phyloP scores from a whole-genome alignment of 441 rosid species.

The Gossypium schwendimanii region DNA sequence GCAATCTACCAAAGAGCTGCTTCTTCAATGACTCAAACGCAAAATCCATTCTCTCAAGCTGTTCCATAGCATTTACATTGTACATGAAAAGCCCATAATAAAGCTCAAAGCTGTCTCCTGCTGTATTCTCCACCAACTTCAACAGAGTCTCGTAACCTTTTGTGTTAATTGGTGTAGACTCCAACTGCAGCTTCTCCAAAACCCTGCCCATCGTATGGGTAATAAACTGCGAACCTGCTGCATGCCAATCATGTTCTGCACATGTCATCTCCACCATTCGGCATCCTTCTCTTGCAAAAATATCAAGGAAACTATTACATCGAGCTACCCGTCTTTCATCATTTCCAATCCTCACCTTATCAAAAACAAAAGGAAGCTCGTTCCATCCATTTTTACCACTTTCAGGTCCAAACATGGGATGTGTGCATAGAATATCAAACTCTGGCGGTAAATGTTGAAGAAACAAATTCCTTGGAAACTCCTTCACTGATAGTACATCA shows the following conservation, averaged over 20 bases:
- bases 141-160: constrained; percentile 60
- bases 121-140: constrained; percentile 52
- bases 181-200: constrained; percentile 45
- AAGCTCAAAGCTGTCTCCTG: constrained; percentile 60
- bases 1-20: constrained; percentile 47
- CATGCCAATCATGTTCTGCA: constrained; percentile 57
- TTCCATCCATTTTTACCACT: constrained; percentile 64
- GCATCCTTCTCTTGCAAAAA: constrained; percentile 57
- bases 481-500: constrained; percentile 72
- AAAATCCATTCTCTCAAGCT: constrained; percentile 46
- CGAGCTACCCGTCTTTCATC: constrained; percentile 29
- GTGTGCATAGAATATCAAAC: constrained; percentile 58
- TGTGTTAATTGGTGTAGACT: constrained; percentile 45
- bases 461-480: constrained; percentile 56
- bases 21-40: constrained; percentile 59
- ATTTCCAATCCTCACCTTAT: constrained; percentile 51
- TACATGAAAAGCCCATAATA: constrained; percentile 59
- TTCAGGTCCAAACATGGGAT: constrained; percentile 78
- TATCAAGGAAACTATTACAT: constrained; percentile 43
- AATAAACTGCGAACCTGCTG: constrained; percentile 67
- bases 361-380: constrained; percentile 48
- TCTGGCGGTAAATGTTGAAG: constrained; percentile 43
- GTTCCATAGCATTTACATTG: constrained; percentile 64
- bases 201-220: constrained; percentile 64
- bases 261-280: constrained; percentile 66